These are phyloP conservation scores for Mortierella sp. DNA, from an alignment of 371 early-diverging fungal species.

Conservation along the genomic window DNA sequence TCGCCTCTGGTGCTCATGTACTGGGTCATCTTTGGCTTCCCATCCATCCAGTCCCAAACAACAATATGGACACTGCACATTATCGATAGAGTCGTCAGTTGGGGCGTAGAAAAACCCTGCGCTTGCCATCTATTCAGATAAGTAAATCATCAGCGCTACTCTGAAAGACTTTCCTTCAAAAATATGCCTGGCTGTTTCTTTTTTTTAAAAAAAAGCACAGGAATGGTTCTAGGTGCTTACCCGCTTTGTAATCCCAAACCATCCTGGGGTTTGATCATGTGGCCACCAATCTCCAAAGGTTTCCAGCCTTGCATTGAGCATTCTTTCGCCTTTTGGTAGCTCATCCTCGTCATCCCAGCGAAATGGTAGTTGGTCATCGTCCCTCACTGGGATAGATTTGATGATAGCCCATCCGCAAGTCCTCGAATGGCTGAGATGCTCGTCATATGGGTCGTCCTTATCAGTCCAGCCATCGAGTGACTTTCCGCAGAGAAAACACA, in stretches of 20 bases:
- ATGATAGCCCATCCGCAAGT: constrained; percentile 52
- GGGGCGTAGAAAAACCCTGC: constrained; percentile 63
- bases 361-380: constrained; percentile 34
- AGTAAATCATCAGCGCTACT: neutral
- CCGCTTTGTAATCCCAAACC: constrained; percentile 50
- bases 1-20: constrained; percentile 57
- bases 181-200: neutral
- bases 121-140: constrained; percentile 57
- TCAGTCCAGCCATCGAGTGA: constrained; percentile 52
- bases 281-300: constrained; percentile 62
- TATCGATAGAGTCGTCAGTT: constrained; percentile 49
- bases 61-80: constrained; percentile 60
- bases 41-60: constrained; percentile 59
- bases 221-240: constrained; percentile 11
- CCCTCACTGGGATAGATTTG: constrained; percentile 21
- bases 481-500: constrained; percentile 55
- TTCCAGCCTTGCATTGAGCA: constrained; percentile 52
- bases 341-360: constrained; percentile 48
- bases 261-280: constrained; percentile 44
- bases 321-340: constrained; percentile 48
- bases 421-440: constrained; percentile 42
- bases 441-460: constrained; percentile 41
- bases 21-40: constrained; percentile 62
- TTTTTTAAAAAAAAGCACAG: neutral
- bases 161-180: too few species aligned